Evolutionary conservation across 306 rosid species (phyloP), one percentile per base, ranked within the genome.

Genomic region (Vicia villosa): DNA sequence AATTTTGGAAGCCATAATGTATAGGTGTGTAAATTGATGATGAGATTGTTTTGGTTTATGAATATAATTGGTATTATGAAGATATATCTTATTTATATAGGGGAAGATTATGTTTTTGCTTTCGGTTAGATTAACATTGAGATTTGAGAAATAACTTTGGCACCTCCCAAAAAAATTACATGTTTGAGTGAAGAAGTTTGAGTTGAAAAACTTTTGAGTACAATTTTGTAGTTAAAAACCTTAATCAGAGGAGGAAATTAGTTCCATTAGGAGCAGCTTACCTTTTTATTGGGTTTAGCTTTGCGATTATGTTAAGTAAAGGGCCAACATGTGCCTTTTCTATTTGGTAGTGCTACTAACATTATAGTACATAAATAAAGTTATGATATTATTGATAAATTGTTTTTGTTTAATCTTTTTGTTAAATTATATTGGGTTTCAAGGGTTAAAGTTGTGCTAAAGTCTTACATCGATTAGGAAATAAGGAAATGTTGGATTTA

Each of bases 81-180:
- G 19, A 56, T 26, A 26, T 16, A 51, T 55, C 16, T 26, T 76
- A 60, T 38, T 38, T 46, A 55, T 55, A 56, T 54, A 54, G 9
- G 16, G 54, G 42, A 45, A 32, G 40, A 61, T 6, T 68, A 58
- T 38, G 45, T 12, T 63, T 57, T 50, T 32, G 66, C 62, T 75
- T 70, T 58, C 30, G 47, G 74, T 47, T 80, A 57, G 40, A 20
- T 64, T 61, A 20, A 41, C 74, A 32, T 75, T 70, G 77, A 75
- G 78, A 75, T 75, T 49, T 71, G 84, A 60, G 74, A 71, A 61
- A 57, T 66, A 21, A 58, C 74, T 75, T 75, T 70, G 70, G 80
- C 78, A 71, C 37, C 57, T 75, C 78, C 72, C 46, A 50, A 70
- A 70, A 17, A 66, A 43, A 58, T 15, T 63, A 42, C 22, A 64